Evolutionary conservation across 2,329 filamentous ascomycete species (phyloP).

Genomic region (Fusarium chuoi): DNA sequence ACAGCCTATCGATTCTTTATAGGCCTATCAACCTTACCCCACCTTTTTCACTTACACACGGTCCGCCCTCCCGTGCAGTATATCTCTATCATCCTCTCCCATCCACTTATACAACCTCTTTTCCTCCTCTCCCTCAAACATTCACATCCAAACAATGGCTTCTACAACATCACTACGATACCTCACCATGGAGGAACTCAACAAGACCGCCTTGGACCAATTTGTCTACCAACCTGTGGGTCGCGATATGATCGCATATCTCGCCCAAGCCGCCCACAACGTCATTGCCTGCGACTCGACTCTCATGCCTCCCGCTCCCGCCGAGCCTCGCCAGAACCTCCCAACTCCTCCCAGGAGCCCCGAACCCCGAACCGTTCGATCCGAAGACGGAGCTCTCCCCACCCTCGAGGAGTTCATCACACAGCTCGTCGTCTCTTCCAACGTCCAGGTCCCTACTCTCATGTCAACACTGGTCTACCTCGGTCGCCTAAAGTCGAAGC

Average conservation of each 20-base stretch:
- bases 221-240: conserved; percentile 83
- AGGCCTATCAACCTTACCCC: conserved; percentile 21
- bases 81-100: conserved; percentile 18
- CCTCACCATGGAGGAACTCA: conserved; percentile 66
- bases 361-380: conserved; percentile 58
- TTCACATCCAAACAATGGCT: conserved; percentile 29
- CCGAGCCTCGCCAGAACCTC: conserved; percentile 49
- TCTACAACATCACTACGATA: conserved; percentile 53
- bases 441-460: conserved; percentile 95
- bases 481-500: conserved; percentile 80
- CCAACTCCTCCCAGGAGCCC: conserved; percentile 64
- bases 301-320: conserved; percentile 60
- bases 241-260: conserved; percentile 79
- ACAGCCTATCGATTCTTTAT: conserved; percentile 13
- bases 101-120: conserved; percentile 17
- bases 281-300: conserved; percentile 82
- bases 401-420: conserved; percentile 91
- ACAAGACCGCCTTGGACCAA: conserved; percentile 79
- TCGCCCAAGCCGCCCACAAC: conserved; percentile 77
- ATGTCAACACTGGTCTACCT: conserved; percentile 98
- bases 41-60: conserved; percentile 33
- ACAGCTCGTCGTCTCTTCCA: conserved; percentile 89
- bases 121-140: conserved; percentile 5
- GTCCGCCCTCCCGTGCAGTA: conserved; percentile 27
- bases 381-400: conserved; percentile 70